phyloP scores from a whole-genome alignment of 2,329 filamentous ascomycete genomes.

The Colletotrichum aenigma region DNA sequence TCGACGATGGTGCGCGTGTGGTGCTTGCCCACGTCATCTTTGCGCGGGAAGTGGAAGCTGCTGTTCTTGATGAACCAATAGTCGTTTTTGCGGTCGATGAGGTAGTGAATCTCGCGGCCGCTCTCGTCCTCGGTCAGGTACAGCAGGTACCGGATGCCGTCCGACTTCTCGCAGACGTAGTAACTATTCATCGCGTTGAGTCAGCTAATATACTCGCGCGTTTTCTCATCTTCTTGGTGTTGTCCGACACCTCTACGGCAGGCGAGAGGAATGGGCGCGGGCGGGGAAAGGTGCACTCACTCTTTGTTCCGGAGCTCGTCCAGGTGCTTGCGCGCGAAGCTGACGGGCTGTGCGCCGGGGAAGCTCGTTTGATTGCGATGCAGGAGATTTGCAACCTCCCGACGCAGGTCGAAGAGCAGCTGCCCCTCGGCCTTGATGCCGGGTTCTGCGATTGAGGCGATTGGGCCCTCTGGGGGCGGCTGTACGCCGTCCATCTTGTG shows the following conservation, averaged over 20 bases:
- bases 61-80: slow-evolving; percentile 81
- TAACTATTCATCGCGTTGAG: slow-evolving; percentile 59
- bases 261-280: neutral
- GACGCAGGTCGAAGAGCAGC: slow-evolving; percentile 66
- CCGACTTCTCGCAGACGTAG: slow-evolving; percentile 98
- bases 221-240: neutral
- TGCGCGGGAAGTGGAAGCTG: slow-evolving; percentile 80
- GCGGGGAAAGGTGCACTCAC: slow-evolving; percentile 44
- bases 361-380: slow-evolving; percentile 72
- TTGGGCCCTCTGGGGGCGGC: slow-evolving; percentile 32
- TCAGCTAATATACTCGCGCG: neutral
- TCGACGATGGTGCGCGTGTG: slow-evolving; percentile 86
- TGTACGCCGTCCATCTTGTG: slow-evolving; percentile 22
- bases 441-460: slow-evolving; percentile 61
- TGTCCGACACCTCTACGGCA: neutral
- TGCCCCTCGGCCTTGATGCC: slow-evolving; percentile 69
- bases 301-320: slow-evolving; percentile 82
- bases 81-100: slow-evolving; percentile 98
- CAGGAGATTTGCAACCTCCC: slow-evolving; percentile 78
- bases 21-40: slow-evolving; percentile 67
- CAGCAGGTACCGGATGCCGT: slow-evolving; percentile 93
- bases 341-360: slow-evolving; percentile 92
- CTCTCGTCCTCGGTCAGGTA: slow-evolving; percentile 75
- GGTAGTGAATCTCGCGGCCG: slow-evolving; percentile 75
- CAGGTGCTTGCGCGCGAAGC: slow-evolving; percentile 82